Conservation (phyloP, 2,329 filamentous ascomycete genomes). For the Beauveria rudraprayagi region DNA sequence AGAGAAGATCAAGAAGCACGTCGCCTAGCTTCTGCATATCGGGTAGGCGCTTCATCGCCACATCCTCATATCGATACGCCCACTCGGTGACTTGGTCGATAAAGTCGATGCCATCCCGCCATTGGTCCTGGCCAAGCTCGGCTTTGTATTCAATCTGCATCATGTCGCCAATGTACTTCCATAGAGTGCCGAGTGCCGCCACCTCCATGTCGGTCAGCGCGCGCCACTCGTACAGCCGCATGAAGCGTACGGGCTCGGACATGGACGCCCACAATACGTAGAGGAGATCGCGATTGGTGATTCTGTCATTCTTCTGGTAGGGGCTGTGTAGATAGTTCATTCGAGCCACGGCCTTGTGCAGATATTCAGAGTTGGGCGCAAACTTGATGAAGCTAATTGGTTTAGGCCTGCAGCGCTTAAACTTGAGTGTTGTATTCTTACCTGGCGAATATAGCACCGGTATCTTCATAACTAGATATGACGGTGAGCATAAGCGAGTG, state of each 20-base stretch:
- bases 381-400: conserved; percentile 23
- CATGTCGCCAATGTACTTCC: conserved; percentile 62
- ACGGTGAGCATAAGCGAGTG: not conserved
- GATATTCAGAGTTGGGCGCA: conserved; percentile 20
- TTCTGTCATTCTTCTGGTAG: conserved; percentile 28
- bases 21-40: conserved; percentile 46
- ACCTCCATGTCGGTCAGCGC: conserved; percentile 56
- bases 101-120: conserved; percentile 45
- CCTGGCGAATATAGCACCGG: conserved; percentile 29
- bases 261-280: conserved; percentile 50
- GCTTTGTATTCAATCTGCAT: conserved; percentile 53
- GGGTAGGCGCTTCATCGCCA: conserved; percentile 46
- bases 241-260: conserved; percentile 56
- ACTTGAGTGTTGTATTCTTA: conserved; percentile 13
- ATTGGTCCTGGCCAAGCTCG: conserved; percentile 28
- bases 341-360: conserved; percentile 29
- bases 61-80: conserved; percentile 49
- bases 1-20: conserved; percentile 51
- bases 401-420: not conserved
- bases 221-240: conserved; percentile 63
- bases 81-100: conserved; percentile 39
- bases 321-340: conserved; percentile 33
- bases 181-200: conserved; percentile 60
- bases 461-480: conserved; percentile 32
- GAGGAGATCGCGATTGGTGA: conserved; percentile 30